Conservation (phyloP, 768 basidiomycete genomes). For the Collybia sordida region DNA sequence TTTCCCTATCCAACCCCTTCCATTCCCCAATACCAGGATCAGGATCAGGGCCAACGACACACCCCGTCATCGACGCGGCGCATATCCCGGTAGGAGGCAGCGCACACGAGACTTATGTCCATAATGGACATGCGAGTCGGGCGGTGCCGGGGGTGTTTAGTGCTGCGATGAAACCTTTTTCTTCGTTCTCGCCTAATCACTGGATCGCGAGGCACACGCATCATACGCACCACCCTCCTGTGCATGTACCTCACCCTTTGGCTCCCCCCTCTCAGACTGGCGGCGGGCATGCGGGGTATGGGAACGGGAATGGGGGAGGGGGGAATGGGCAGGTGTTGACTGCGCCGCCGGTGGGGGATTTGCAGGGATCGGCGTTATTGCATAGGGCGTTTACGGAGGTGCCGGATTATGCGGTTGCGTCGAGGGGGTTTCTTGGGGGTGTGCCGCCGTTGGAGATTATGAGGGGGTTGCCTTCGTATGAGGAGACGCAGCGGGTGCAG, state of each 20-base stretch:
- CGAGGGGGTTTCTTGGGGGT: constrained; percentile 87
- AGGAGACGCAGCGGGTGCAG: constrained; percentile 49
- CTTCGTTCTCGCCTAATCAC: constrained; percentile 42
- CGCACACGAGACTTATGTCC: constrained; percentile 50
- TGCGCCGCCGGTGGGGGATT: constrained; percentile 15
- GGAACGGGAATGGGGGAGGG: too few relatives aligned
- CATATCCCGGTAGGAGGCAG: constrained; percentile 12
- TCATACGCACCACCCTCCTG: constrained; percentile 6
- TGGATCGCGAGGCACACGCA: constrained; percentile 38
- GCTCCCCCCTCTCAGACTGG: too few relatives aligned
- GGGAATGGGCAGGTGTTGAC: too few relatives aligned
- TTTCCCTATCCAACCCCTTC: too few relatives aligned
- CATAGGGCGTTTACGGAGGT: constrained; percentile 73
- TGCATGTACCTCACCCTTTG: too few relatives aligned
- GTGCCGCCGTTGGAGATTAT: constrained; percentile 81
- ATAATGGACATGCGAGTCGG: constrained; percentile 50
- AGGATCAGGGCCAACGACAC: too few relatives aligned
- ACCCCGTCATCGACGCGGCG: constrained; percentile 4
- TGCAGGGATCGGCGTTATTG: constrained; percentile 34
- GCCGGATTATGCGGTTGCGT: constrained; percentile 83
- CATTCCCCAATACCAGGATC: too few relatives aligned
- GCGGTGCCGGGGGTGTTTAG: constrained; percentile 52
- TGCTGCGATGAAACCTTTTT: constrained; percentile 64
- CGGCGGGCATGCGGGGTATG: too few relatives aligned
- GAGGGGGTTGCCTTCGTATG: constrained; percentile 83